Percentiles rank a stretch among this genome's conserved stretches.
Conservation (phyloP, 495 filamentous ascomycete genomes). For the Hyaloscypha variabilis region DNA sequence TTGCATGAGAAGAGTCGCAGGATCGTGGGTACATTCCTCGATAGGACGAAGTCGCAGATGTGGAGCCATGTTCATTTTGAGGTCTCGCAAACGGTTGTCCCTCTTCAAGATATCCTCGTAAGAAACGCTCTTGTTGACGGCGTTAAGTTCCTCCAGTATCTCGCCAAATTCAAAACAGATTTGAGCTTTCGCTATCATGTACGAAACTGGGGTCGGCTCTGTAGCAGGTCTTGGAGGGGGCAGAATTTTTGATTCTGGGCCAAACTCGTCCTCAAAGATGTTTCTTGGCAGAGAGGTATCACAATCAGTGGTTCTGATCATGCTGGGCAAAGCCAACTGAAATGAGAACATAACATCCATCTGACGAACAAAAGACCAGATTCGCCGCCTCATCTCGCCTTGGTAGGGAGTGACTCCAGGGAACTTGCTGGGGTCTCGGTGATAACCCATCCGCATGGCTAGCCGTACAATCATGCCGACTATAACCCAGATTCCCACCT, state of each 20-base stretch:
- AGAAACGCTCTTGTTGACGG: slow-evolving; percentile 49
- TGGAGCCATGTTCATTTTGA: slow-evolving; percentile 65
- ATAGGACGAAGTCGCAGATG: slow-evolving; percentile 71
- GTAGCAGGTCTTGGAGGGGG: slow-evolving; percentile 72
- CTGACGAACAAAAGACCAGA: slow-evolving; percentile 84
- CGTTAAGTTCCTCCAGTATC: slow-evolving; percentile 53
- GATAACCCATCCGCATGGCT: slow-evolving; percentile 94
- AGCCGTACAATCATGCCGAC: slow-evolving; percentile 79
- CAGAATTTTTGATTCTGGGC: slow-evolving; percentile 73
- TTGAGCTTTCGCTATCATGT: slow-evolving; percentile 78
- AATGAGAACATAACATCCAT: slow-evolving; percentile 89
- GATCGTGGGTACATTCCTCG: slow-evolving; percentile 71
- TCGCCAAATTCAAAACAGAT: slow-evolving; percentile 46
- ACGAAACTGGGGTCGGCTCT: slow-evolving; percentile 85
- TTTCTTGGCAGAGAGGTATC: slow-evolving; percentile 89
- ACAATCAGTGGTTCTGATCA: slow-evolving; percentile 80
- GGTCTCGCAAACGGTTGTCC: slow-evolving; percentile 71
- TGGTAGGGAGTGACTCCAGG: slow-evolving; percentile 82
- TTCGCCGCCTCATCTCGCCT: slow-evolving; percentile 86
- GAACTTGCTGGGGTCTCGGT: slow-evolving; percentile 86
- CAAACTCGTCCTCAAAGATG: slow-evolving; percentile 92
- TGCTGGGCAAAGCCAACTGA: slow-evolving; percentile 85
- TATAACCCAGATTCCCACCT: slow-evolving; percentile 81
- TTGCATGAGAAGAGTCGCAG: slow-evolving; percentile 77
- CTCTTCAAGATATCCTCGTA: slow-evolving; percentile 84